phyloP scores from a whole-genome alignment of 164 flowering plant genomes.

The Saururus chinensis region DNA sequence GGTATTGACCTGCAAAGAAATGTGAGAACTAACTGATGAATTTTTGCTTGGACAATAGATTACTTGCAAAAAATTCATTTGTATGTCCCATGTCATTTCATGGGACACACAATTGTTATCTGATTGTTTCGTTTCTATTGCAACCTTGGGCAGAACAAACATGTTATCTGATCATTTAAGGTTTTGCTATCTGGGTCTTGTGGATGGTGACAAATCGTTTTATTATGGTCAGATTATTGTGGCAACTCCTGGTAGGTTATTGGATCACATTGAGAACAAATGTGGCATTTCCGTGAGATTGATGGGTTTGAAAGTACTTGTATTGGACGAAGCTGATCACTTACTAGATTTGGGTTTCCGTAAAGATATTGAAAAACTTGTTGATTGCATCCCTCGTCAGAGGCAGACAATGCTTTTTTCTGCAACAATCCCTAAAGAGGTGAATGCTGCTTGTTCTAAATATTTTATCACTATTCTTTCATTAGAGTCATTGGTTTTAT shows the following conservation, averaged over 20 bases:
- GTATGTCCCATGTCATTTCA: too few species aligned
- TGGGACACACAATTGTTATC: too few species aligned
- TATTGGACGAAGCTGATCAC: conserved; percentile 93
- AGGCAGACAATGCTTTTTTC: conserved; percentile 87
- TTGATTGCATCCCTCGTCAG: conserved; percentile 88
- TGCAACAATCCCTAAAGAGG: conserved; percentile 93
- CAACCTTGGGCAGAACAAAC: too few species aligned
- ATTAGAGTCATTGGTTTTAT: neutral
- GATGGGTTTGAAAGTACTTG: conserved; percentile 80
- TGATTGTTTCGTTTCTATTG: too few species aligned
- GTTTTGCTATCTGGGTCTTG: neutral
- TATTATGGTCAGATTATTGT: conserved; percentile 54
- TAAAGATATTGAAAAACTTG: conserved; percentile 80
- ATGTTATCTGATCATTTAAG: too few species aligned
- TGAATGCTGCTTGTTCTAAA: conserved; percentile 5
- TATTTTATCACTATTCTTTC: neutral
- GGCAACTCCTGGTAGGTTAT: conserved; percentile 93
- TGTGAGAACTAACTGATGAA: too few species aligned
- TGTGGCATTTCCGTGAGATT: conserved; percentile 72
- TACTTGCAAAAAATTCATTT: too few species aligned
- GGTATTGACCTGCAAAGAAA: too few species aligned
- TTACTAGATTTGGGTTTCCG: conserved; percentile 89
- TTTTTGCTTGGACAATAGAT: too few species aligned
- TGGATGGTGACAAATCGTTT: neutral
- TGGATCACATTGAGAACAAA: conserved; percentile 87